These are phyloP conservation scores for Ochromonas danica DNA, from an alignment of 108 stramenopile genomes.

Conservation along the genomic window DNA sequence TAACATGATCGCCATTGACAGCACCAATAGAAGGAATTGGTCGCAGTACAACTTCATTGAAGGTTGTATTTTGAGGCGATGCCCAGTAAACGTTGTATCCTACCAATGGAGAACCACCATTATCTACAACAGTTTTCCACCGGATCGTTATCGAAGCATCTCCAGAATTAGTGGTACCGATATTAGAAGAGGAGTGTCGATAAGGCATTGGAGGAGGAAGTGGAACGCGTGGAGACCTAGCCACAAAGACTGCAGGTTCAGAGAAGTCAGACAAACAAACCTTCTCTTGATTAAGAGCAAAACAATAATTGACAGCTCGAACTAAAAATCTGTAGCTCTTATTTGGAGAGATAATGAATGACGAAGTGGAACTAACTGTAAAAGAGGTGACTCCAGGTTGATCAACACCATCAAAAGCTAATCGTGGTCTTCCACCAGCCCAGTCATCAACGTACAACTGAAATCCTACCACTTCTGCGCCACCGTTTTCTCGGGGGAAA, in stretches of 20 bases:
- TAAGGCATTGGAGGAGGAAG: constrained; percentile 66
- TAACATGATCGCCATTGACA: constrained; percentile 36
- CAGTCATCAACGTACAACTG: constrained; percentile 79
- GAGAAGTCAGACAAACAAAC: constrained; percentile 67
- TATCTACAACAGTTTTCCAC: constrained; percentile 72
- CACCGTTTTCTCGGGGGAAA: constrained; percentile 67
- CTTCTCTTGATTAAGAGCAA: constrained; percentile 52
- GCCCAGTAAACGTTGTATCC: constrained; percentile 63
- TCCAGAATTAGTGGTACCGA: constrained; percentile 40
- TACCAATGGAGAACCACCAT: constrained; percentile 72
- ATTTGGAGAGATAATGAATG: constrained; percentile 60
- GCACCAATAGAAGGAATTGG: background rate
- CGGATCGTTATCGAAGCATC: constrained; percentile 58
- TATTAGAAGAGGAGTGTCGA: constrained; percentile 54
- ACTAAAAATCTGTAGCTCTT: constrained; percentile 70
- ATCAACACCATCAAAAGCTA: constrained; percentile 74
- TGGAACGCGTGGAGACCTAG: constrained; percentile 58
- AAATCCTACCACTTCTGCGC: constrained; percentile 69
- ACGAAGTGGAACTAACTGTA: constrained; percentile 49
- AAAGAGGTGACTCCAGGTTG: constrained; percentile 56
- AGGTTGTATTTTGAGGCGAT: background rate
- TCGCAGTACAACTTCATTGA: constrained; percentile 1
- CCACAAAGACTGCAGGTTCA: constrained; percentile 63
- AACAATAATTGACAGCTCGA: constrained; percentile 76
- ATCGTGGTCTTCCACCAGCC: constrained; percentile 63